These are phyloP conservation scores for Piper longum DNA, from an alignment of 164 flowering plant genomes.

Conservation along the genomic window DNA sequence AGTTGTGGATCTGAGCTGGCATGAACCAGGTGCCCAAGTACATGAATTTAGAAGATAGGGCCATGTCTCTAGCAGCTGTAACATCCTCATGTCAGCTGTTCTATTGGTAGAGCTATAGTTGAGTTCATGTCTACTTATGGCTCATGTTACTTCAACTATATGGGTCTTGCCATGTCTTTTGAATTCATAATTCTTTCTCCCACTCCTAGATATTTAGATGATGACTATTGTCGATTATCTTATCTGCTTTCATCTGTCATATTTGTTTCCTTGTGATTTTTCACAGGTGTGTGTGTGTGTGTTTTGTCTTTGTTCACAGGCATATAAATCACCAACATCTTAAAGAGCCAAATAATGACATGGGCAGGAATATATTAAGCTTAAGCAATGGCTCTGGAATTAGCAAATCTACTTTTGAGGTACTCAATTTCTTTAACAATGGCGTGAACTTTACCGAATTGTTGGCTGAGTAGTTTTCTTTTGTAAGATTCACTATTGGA, in stretches of 20 bases:
- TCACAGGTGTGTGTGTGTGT: not conserved
- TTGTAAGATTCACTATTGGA: too few relatives aligned
- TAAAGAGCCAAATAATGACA: not conserved
- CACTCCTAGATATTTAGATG: not conserved
- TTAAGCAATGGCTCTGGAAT: not conserved
- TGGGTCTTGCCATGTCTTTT: too few relatives aligned
- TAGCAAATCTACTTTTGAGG: slow-evolving; percentile 1
- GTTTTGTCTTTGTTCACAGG: not conserved
- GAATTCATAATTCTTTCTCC: not conserved
- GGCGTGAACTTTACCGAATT: not conserved
- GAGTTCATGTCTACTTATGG: not conserved
- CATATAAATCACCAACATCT: not conserved
- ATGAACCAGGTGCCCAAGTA: too few relatives aligned
- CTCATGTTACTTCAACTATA: not conserved
- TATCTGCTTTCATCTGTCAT: not conserved
- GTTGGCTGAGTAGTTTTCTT: not conserved
- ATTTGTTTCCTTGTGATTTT: not conserved
- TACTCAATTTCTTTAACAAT: not conserved
- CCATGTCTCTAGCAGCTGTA: too few relatives aligned
- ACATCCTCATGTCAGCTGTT: not conserved
- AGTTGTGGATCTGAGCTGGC: too few relatives aligned
- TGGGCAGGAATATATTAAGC: not conserved
- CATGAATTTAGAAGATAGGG: too few relatives aligned
- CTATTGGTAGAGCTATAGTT: not conserved
- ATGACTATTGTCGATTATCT: not conserved